Base-by-base conservation (phyloP, 2,329 filamentous ascomycete genomes). In the Rhynchosporium agropyri region DNA sequence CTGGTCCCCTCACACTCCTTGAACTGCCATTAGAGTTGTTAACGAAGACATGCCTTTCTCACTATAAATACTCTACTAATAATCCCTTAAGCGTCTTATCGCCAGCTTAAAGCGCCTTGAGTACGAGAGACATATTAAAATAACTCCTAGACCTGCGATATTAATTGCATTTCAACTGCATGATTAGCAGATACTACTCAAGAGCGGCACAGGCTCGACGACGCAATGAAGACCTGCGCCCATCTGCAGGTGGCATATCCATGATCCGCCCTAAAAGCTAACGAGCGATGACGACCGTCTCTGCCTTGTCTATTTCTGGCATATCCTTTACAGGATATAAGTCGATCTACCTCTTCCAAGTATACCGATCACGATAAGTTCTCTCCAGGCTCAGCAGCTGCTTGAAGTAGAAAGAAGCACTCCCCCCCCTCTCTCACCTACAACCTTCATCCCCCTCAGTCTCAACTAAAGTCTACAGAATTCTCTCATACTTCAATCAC, bases 201-300 rank as follows among this genome's bases (percentile, higher is more conserved):
- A 38, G 33, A 42, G 36, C 40, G 51, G 51, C 51, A 55, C n/a
- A 42, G 51, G 36, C 36, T 43, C 36, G 36, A 55, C 36, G n/a
- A 55, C 51, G 51, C 36, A 40, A 55, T 55, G 36, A 55, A 55
- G n/a, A 55, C 33, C n/a, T 29, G 51, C 51, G 51, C 51, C 51
- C 10, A 55, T 42, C 36, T 55, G 36, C 51, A 55, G 51, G 15
- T 42, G 33, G 51, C 51, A 55, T 55, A 55, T 43, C n/a, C 9
- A 55, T 42, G 51, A 43, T 55, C 51, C 51, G 51, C 33, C 51
- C n/a, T 20, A 55, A 55, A 55, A 55, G 51, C 36, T 55, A 26
- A 55, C 51, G 26, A 43, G 4, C 51, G 36, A 42, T 55, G n/a
- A 55, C n/a, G n/a, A 55, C 51, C 36, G 51, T 55, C 51, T 55